Evolutionary conservation across 2,329 filamentous ascomycete species (phyloP), one percentile per base, ranked within the genome.

Genomic region (Fusarium beomiforme): DNA sequence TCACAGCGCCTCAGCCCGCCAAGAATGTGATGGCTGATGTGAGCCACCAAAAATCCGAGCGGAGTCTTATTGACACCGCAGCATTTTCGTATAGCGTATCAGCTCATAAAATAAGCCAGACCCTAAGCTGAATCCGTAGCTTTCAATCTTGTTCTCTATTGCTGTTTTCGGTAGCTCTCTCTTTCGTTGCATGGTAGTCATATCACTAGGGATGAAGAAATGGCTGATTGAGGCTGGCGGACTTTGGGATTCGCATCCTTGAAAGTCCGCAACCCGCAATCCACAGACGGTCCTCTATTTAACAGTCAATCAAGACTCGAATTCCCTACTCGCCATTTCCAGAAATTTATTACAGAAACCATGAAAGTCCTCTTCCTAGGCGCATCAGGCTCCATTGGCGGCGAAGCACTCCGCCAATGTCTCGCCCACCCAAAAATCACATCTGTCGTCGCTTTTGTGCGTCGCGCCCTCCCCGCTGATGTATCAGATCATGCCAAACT

Each of bases 301-400:
- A 24, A 24, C 8, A 4, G 6, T 7, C 4, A 0, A 16, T 24
- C 21, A 12, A 24, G 47, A 24, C 26, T 24, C n/a, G n/a, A n/a
- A n/a, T n/a, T n/a, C n/a, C n/a, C n/a, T n/a, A n/a, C n/a, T n/a
- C n/a, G n/a, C n/a, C n/a, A n/a, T n/a, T n/a, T n/a, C n/a, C n/a
- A n/a, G n/a, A n/a, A n/a, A n/a, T n/a, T n/a, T n/a, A n/a, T n/a
- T n/a, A n/a, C n/a, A n/a, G n/a, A n/a, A n/a, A n/a, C n/a, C n/a
- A 81, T 82, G 80, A 82, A 82, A 54, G 63, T 82, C 54, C 79
- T 82, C 41, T 73, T 82, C 19, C 72, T 74, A 17, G 80, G 80
- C 33, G 80, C 79, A 1, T 79, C 73, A 16, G 80, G 80, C 3
- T 75, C 69, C 8, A 80, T 82, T 44, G 80, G 80, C 50, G 60